Base-by-base conservation (phyloP, 768 basidiomycete genomes). In the Mycena chlorophos region DNA sequence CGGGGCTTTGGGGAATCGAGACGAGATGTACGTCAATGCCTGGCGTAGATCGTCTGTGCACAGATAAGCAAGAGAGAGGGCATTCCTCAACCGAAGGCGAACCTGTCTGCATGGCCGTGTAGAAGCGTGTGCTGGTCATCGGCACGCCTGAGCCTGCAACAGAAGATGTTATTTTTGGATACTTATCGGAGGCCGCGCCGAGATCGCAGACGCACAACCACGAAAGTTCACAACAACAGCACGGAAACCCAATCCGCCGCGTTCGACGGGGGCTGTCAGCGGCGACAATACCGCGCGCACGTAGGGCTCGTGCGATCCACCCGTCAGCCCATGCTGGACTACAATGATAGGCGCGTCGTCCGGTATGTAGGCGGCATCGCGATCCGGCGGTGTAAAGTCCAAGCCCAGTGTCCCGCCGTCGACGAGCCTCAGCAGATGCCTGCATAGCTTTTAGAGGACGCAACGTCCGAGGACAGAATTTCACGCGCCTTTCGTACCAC, bases 141-240 rank as follows among this genome's bases (percentile, higher is more conserved):
- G 90, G 89, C 22, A 89, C 85, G 29, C 88, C 88, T 46, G 94
- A 94, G 73, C 91, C 90, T 93, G 65, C 29, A 63, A 3, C 16
- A 6, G 37, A 52, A 53, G 43, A 50, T 51, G 23, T 62, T 38
- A 19, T 29, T 13, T 4, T 25, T 30, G 42, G 54, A 61, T 25
- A 34, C 37, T 50, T 54, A 58, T 22, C 51, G 46, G 37, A 47
- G 34, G 25, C 52, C 3, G 22, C 10, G 40, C 40, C 10, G 40
- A 23, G 10, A 10, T 10, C n/a, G 40, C 14, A 10, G 12, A 82
- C 88, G 64, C 64, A 90, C 94, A 95, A 64, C 94, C 94, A 63
- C 95, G 83, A 72, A 91, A 94, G 73, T 96, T 97, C 67, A 95
- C 81, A 12, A 98, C 93, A 12, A 90, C 87, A 2, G 84, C 95